These are phyloP conservation scores for Aspergillus aculeatus DNA, from an alignment of 2,329 filamentous ascomycete species.

Conservation along the genomic window DNA sequence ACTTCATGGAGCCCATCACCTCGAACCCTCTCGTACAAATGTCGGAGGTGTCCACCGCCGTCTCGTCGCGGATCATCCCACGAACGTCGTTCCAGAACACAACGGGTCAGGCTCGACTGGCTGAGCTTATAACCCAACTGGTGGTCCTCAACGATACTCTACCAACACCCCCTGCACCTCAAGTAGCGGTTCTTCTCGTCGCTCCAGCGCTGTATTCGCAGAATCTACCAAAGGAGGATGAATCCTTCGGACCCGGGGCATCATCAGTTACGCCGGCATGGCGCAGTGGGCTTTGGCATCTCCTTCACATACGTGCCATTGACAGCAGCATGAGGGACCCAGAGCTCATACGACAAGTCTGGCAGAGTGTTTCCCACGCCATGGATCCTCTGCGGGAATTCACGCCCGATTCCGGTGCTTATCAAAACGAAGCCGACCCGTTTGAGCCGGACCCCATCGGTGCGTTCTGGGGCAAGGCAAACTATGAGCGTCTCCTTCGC, in stretches of 20 bases:
- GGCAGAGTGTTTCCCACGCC: slow-evolving; percentile 11
- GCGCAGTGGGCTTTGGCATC: slow-evolving; percentile 21
- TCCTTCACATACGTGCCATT: slow-evolving; percentile 12
- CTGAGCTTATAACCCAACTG: neutral
- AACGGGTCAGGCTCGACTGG: neutral
- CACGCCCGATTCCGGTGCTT: slow-evolving; percentile 15
- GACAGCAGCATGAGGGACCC: slow-evolving; percentile 11
- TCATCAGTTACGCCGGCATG: slow-evolving; percentile 21
- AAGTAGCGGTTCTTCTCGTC: slow-evolving; percentile 2
- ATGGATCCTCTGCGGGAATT: slow-evolving; percentile 18
- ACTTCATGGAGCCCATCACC: slow-evolving; percentile 1
- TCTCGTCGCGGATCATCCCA: neutral
- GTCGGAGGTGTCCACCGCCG: neutral
- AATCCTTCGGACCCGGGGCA: slow-evolving; percentile 16
- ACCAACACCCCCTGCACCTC: neutral
- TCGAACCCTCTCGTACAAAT: neutral
- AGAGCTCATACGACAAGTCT: slow-evolving; percentile 10
- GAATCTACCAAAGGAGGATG: slow-evolving; percentile 9
- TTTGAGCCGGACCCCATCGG: slow-evolving; percentile 13
- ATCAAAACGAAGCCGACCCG: slow-evolving; percentile 18
- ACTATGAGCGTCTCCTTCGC: slow-evolving; percentile 15
- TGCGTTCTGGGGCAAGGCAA: slow-evolving; percentile 18
- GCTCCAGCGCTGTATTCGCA: slow-evolving; percentile 11
- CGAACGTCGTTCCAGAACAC: neutral
- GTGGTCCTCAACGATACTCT: neutral